Evolutionary conservation across 129 eudicot genomes (phyloP).

Genomic region (Pittosporum tobira): DNA sequence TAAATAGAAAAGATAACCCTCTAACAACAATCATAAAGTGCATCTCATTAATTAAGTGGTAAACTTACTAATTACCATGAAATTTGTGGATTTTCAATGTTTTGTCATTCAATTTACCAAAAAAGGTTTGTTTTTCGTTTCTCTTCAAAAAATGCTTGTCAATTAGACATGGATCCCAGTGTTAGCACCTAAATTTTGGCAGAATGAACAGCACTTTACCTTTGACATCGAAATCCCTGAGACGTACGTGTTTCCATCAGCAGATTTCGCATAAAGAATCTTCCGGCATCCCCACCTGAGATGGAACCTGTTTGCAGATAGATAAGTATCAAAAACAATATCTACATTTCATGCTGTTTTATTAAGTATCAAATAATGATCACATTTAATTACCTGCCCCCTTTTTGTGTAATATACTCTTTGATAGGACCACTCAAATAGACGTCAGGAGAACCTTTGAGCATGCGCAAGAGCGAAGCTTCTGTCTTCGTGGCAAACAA

Average conservation of each 20-base stretch:
- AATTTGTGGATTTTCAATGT: no score
- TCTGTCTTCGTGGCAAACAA: conserved; percentile 97
- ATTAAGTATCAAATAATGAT: background rate
- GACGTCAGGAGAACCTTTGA: conserved; percentile 97
- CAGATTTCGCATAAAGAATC: conserved; percentile 64
- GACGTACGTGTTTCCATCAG: conserved; percentile 64
- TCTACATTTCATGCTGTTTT: background rate
- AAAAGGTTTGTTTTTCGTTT: no score
- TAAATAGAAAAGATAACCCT: no score
- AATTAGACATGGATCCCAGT: background rate
- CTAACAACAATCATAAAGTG: no score
- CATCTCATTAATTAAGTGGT: no score
- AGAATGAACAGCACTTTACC: conserved; percentile 34
- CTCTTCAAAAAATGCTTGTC: no score
- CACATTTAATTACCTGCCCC: conserved; percentile 66
- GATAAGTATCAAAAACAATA: conserved; percentile 9
- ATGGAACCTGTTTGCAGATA: conserved; percentile 63
- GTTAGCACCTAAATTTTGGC: background rate
- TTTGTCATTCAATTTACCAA: no score
- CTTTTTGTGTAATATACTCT: conserved; percentile 72
- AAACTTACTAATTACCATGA: no score
- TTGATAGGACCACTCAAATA: conserved; percentile 92
- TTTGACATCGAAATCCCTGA: conserved; percentile 89
- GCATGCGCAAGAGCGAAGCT: conserved; percentile 96
- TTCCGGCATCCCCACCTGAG: conserved; percentile 98